phyloP scores from a whole-genome alignment of 225 moss, liverwort and hornwort genomes.

The Bryum argenteum region DNA sequence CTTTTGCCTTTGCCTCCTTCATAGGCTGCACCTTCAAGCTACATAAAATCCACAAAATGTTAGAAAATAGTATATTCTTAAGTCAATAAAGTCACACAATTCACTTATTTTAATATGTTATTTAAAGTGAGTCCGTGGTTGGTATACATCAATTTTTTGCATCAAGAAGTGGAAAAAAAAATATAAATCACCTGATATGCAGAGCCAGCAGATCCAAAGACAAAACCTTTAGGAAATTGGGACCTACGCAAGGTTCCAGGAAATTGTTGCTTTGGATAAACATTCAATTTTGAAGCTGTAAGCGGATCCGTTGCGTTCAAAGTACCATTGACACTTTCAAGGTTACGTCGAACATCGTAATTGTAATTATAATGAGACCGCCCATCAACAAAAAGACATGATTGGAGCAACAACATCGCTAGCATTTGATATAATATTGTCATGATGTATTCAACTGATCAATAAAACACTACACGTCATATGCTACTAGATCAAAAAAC shows the following conservation, averaged over 20 bases:
- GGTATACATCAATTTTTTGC: too few relatives aligned
- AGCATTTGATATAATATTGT: neutral
- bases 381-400: neutral
- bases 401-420: neutral
- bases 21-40: slow-evolving; percentile 50
- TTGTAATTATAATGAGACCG: slow-evolving; percentile 19
- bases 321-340: neutral
- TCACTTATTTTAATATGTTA: too few relatives aligned
- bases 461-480: neutral
- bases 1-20: slow-evolving; percentile 46
- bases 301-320: too few relatives aligned
- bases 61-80: neutral
- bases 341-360: neutral
- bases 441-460: neutral
- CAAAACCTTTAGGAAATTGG: slow-evolving; percentile 43
- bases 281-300: slow-evolving; percentile 35
- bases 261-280: slow-evolving; percentile 22
- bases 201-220: slow-evolving; percentile 47
- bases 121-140: too few relatives aligned
- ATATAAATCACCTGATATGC: slow-evolving; percentile 32
- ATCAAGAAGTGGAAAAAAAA: accelerated
- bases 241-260: slow-evolving; percentile 26
- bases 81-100: neutral
- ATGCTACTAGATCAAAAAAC: neutral
- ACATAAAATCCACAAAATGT: neutral